phyloP scores from a whole-genome alignment of 805 yeast species.

The Saccharomyces cerevisiae region DNA sequence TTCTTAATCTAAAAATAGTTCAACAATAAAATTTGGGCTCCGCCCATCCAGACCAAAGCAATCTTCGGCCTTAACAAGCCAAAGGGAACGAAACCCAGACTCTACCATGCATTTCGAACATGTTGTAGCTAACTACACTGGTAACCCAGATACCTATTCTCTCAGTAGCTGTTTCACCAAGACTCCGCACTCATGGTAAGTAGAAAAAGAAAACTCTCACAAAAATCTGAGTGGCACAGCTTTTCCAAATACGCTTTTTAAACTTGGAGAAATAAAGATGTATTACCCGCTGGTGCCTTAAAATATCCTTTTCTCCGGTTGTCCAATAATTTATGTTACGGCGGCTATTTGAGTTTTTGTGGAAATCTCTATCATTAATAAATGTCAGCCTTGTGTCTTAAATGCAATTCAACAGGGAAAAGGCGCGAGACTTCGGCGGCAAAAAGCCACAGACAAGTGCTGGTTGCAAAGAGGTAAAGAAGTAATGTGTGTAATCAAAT shows the following conservation, averaged over 20 bases:
- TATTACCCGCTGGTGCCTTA: not conserved
- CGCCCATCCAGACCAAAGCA: not conserved
- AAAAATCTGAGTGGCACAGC: not conserved
- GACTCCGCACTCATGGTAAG: not conserved
- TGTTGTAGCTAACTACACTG: too few species aligned
- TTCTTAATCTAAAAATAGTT: not conserved
- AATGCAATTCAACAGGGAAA: not conserved
- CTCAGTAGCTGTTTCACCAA: not conserved
- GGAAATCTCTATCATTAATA: not conserved
- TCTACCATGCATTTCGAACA: too few species aligned
- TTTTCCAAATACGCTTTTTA: not conserved
- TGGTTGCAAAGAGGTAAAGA: not conserved
- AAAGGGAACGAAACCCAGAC: not conserved
- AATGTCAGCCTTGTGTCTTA: not conserved
- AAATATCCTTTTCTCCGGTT: not conserved
- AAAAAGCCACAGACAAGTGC: not conserved
- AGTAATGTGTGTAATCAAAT: not conserved
- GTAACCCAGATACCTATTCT: not conserved
- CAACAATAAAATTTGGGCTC: not conserved
- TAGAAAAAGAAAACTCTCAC: not conserved
- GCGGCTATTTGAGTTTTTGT: not conserved
- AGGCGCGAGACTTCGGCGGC: not conserved
- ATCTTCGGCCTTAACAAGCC: not conserved
- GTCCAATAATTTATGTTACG: not conserved
- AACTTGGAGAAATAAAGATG: not conserved